A percentile compares a stretch with the other conserved stretches of the same genome.
phyloP scores from a whole-genome alignment of 2,329 filamentous ascomycete genomes.

The Alternaria brassicicola region DNA sequence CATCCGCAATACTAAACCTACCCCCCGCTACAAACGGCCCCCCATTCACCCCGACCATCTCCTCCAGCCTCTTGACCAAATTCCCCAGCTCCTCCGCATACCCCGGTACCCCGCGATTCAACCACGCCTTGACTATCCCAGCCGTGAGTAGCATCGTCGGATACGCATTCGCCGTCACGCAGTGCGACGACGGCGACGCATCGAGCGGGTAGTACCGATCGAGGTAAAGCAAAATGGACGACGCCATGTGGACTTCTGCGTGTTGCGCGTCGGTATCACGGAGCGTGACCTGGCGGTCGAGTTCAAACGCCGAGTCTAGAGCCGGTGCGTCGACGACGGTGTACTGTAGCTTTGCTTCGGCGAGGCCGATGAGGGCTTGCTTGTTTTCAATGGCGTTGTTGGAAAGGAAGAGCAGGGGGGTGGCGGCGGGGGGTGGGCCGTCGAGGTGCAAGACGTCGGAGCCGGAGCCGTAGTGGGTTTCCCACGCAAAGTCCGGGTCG shows the following conservation, averaged over 20 bases:
- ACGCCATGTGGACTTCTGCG: constrained; percentile 36
- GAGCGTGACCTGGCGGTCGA: constrained; percentile 33
- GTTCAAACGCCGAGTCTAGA: constrained; percentile 27
- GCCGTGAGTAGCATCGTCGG: constrained; percentile 22
- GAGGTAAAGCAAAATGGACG: constrained; percentile 43
- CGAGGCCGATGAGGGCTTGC: constrained; percentile 44
- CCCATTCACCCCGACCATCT: constrained; percentile 15
- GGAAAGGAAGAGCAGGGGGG: constrained; percentile 49
- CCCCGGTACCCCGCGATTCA: constrained; percentile 18
- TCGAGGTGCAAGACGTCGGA: constrained; percentile 78
- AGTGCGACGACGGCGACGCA: constrained; percentile 8
- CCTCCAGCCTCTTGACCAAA: constrained; percentile 21
- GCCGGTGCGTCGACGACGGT: constrained; percentile 25
- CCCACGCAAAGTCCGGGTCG: constrained; percentile 72
- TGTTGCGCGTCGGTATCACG: constrained; percentile 45
- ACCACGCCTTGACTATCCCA: constrained; percentile 24
- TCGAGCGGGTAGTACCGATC: constrained; percentile 40
- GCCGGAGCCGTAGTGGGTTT: constrained; percentile 73
- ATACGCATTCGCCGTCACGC: constrained; percentile 28
- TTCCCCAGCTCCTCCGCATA: constrained; percentile 22
- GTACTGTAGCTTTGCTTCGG: constrained; percentile 29
- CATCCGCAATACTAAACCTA: constrained; percentile 43
- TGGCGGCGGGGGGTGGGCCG: constrained; percentile 29
- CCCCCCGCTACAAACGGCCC: constrained; percentile 41
- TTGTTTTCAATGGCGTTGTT: constrained; percentile 38